Percentiles rank a stretch among this genome's conserved stretches.
Conservation (phyloP, 805 yeast genomes). For the Candida takata region DNA sequence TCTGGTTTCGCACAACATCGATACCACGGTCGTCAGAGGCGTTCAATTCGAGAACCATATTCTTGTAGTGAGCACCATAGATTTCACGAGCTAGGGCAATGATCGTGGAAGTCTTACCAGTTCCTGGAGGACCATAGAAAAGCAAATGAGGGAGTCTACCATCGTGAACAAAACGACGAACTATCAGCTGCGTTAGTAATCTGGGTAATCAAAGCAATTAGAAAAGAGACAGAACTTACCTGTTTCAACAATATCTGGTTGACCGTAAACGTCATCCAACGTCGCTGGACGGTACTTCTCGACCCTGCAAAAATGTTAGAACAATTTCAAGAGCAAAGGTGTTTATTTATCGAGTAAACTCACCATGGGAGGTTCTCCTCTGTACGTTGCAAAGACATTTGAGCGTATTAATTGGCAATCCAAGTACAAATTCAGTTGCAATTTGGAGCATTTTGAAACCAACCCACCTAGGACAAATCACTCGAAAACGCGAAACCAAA, state of each 20-base stretch:
- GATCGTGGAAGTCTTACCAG: conserved; percentile 87
- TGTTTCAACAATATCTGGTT: conserved; percentile 76
- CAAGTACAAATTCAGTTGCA: too few species aligned
- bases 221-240: conserved; percentile 18
- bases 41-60: conserved; percentile 90
- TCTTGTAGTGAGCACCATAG: conserved; percentile 72
- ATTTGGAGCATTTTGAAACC: too few species aligned
- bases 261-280: conserved; percentile 87
- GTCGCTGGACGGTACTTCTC: conserved; percentile 90
- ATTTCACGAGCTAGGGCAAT: conserved; percentile 82
- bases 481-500: conserved; percentile 1
- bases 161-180: conserved; percentile 74
- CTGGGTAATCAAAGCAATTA: too few species aligned
- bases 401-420: too few species aligned
- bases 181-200: conserved; percentile 19
- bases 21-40: conserved; percentile 98
- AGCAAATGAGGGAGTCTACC: conserved; percentile 85
- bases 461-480: too few species aligned
- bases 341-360: too few species aligned
- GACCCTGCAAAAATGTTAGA: too few species aligned
- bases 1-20: conserved; percentile 95
- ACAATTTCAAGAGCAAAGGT: too few species aligned
- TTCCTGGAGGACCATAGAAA: conserved; percentile 95
- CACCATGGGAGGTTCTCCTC: conserved; percentile 25
- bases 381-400: conserved; percentile 11